These are phyloP conservation scores for Triticum turgidum DNA, from an alignment of 176 grass and related monocot genomes.

Conservation along the genomic window DNA sequence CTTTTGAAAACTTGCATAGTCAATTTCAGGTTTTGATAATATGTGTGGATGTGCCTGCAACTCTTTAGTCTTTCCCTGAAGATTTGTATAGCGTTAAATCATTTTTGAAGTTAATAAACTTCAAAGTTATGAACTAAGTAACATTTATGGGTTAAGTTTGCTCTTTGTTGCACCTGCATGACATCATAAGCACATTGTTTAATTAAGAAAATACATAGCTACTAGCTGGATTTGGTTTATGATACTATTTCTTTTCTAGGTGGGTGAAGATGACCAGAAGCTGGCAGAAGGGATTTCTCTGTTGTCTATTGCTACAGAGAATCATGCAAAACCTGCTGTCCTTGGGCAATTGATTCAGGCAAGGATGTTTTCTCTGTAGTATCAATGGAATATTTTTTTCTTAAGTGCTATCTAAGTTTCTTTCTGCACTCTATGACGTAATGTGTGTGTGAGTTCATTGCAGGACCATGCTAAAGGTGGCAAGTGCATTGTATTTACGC, in stretches of 20 bases:
- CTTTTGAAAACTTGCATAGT: background rate
- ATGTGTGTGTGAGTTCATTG: conserved; percentile 4
- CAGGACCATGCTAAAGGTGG: conserved; percentile 94
- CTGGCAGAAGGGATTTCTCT: conserved; percentile 91
- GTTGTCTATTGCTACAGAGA: conserved; percentile 59
- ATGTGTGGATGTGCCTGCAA: background rate
- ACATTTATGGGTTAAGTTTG: background rate
- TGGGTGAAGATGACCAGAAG: conserved; percentile 98
- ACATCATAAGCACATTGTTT: background rate
- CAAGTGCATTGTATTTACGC: conserved; percentile 95
- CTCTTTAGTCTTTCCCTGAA: background rate
- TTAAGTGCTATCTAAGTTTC: background rate
- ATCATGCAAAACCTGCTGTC: conserved; percentile 66
- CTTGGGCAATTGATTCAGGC: conserved; percentile 81
- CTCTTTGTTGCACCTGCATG: background rate
- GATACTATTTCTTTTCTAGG: conserved; percentile 40
- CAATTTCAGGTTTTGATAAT: background rate
- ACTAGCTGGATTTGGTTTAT: background rate
- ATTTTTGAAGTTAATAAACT: background rate
- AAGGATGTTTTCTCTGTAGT: conserved; percentile 2
- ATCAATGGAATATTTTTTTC: background rate
- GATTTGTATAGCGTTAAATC: background rate
- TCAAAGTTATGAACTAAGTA: background rate
- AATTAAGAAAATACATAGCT: background rate
- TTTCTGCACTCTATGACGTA: background rate